Percentiles rank a stretch among this genome's conserved stretches.
phyloP scores from a whole-genome alignment of 768 basidiomycete genomes.

The Tylopilus rubrobrunneus region DNA sequence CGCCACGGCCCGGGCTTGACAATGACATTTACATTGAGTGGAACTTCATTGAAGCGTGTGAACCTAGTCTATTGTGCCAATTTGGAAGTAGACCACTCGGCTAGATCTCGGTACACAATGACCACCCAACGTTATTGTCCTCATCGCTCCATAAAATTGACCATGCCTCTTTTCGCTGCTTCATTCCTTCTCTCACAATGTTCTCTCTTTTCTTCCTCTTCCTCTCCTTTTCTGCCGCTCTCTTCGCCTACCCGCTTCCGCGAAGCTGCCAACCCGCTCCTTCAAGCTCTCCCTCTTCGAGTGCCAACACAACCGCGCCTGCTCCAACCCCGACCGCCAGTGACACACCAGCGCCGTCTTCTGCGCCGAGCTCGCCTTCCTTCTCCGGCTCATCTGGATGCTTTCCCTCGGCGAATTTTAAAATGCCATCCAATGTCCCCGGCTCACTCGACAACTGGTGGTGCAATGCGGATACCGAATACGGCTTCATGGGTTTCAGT shows the following conservation, averaged over 20 bases:
- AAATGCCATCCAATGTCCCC: conserved; percentile 51
- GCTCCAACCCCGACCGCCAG: not conserved
- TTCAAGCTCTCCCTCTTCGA: not conserved
- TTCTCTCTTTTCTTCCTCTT: not conserved
- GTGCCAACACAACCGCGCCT: not conserved
- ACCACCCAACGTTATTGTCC: not conserved
- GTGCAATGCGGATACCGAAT: conserved; percentile 62
- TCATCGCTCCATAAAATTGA: conserved; percentile 4
- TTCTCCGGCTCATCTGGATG: conserved; percentile 17
- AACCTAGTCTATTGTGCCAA: no score
- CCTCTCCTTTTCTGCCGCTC: conserved; percentile 6
- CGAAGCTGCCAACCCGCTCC: conserved; percentile 6
- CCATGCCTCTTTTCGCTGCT: not conserved
- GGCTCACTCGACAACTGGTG: conserved; percentile 51
- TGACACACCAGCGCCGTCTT: not conserved
- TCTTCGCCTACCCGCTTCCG: conserved; percentile 14
- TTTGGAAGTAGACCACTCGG: no score
- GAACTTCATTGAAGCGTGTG: no score
- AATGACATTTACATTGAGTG: no score
- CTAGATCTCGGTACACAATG: not conserved
- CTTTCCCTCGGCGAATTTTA: conserved; percentile 43
- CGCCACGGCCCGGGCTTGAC: no score
- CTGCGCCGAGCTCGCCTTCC: not conserved
- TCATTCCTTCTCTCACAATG: conserved; percentile 13
- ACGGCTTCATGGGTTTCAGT: conserved; percentile 74